Percentiles rank a stretch among this genome's conserved stretches.
Conservation (phyloP, 768 basidiomycete species). For the Hysterangium stoloniferum region DNA sequence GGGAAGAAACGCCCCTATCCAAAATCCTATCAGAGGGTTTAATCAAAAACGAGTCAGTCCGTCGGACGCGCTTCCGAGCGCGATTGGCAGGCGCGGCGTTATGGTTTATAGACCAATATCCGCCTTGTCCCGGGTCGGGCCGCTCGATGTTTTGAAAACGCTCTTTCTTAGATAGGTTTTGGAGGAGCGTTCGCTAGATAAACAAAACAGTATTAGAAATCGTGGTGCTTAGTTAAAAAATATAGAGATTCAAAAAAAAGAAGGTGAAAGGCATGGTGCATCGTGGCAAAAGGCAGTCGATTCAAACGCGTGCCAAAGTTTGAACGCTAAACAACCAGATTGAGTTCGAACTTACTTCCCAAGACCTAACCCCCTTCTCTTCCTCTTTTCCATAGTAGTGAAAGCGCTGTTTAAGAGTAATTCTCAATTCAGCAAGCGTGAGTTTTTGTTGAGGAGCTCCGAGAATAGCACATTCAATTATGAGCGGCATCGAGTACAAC, state of each 20-base stretch:
- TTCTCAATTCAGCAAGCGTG: conserved; percentile 5
- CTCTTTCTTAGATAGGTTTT: conserved; percentile 8
- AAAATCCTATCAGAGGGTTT: too few relatives aligned
- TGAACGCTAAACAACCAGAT: not conserved
- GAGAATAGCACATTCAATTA: conserved; percentile 10
- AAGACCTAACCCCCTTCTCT: conserved; percentile 9
- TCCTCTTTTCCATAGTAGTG: conserved; percentile 8
- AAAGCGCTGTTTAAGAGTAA: conserved; percentile 5
- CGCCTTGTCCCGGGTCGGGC: conserved; percentile 8
- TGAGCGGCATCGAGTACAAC: conserved; percentile 5
- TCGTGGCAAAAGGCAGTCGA: not conserved
- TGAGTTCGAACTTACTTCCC: conserved; percentile 3
- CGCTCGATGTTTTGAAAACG: conserved; percentile 6
- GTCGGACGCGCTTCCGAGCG: conserved; percentile 6
- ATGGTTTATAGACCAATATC: conserved; percentile 8
- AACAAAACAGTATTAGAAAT: too few relatives aligned
- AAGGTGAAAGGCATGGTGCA: not conserved
- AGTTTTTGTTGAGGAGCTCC: conserved; percentile 10
- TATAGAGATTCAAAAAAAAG: not conserved
- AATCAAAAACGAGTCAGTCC: too few relatives aligned
- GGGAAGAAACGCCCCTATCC: too few relatives aligned
- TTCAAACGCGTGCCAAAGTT: not conserved
- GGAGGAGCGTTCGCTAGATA: conserved; percentile 5
- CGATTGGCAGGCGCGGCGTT: conserved; percentile 4
- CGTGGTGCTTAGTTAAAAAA: not conserved